Base-by-base conservation (phyloP, 352 stramenopile species). In the Phytophthora chlamydospora region DNA sequence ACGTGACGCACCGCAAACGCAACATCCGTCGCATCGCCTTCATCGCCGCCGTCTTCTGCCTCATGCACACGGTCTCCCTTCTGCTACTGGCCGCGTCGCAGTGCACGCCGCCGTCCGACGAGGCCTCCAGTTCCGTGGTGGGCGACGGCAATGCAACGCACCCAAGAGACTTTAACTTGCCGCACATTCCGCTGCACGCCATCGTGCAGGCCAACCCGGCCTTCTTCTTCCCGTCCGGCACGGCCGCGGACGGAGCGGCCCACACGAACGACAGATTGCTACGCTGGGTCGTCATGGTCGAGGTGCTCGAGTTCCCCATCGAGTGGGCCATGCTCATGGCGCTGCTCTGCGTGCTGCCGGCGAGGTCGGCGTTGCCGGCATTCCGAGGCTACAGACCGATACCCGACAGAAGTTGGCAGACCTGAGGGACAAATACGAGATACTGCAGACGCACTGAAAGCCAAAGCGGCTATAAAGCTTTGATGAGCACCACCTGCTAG, bases 361-460 rank as follows among this genome's bases (percentile, higher is more conserved):
- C 79, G 1, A 71, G 76, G 6, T 74, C 75, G n/a, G 63, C 76
- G 29, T 54, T 89, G 9, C 79, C 76, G 13, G 72, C 77, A 14
- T 86, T 89, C 55, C 71, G 75, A 34, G 76, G 79, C 12, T 89
- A 89, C 59, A 69, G 77, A 59, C 55, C 77, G 16, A 84, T 89
- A 43, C 65, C 60, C 9, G 60, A 75, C 16, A 55, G 46, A 47
- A 72, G 17, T 14, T 66, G 47, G 36, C 51, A 62, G n/a, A 39
- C 54, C 11, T 69, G 59, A 51, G 3, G 42, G 14, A 4, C 17
- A 44, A 6, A 31, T 6, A 8, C 31, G 5, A 41, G 21, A 24
- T 31, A 33, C 45, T 32, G 31, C 45, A 52, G 19, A 41, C 6
- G 21, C 42, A 49, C 29, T 24, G 21, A 24, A 24, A 24, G 21